Evolutionary conservation across 768 basidiomycete species (phyloP).

Genomic region (Crepidotus variabilis): DNA sequence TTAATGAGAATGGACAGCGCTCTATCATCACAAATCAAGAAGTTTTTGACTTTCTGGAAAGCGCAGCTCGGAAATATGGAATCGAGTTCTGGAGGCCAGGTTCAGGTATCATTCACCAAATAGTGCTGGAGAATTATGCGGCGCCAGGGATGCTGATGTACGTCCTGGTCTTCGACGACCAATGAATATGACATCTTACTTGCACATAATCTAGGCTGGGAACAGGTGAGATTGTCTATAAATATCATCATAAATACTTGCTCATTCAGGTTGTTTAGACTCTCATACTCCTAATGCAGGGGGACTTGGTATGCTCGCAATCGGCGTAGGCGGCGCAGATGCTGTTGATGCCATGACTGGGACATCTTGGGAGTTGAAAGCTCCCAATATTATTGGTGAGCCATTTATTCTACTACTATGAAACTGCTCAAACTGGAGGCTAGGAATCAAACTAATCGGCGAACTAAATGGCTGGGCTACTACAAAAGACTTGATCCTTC

Average conservation of each 20-base stretch:
- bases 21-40: slow-evolving; percentile 90
- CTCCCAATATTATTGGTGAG: slow-evolving; percentile 78
- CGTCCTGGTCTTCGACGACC: slow-evolving; percentile 14
- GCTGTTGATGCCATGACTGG: slow-evolving; percentile 98
- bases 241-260: neutral
- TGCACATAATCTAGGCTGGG: slow-evolving; percentile 54
- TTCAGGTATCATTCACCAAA: slow-evolving; percentile 96
- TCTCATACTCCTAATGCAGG: slow-evolving; percentile 99
- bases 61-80: slow-evolving; percentile 85
- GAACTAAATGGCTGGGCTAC: slow-evolving; percentile 88
- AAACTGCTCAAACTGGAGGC: neutral
- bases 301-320: slow-evolving; percentile 92
- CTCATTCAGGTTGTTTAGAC: slow-evolving; percentile 40
- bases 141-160: slow-evolving; percentile 93
- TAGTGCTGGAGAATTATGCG: slow-evolving; percentile 96
- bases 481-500: slow-evolving; percentile 93
- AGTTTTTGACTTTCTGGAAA: slow-evolving; percentile 96
- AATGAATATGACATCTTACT: neutral
- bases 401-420: neutral
- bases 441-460: slow-evolving; percentile 87
- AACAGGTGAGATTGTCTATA: slow-evolving; percentile 47
- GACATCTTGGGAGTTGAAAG: slow-evolving; percentile 97
- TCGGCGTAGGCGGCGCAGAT: slow-evolving; percentile 99
- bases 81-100: slow-evolving; percentile 99
- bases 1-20: slow-evolving; percentile 37